Conservation (phyloP, 768 basidiomycete genomes). For the Mycena rebaudengoi region DNA sequence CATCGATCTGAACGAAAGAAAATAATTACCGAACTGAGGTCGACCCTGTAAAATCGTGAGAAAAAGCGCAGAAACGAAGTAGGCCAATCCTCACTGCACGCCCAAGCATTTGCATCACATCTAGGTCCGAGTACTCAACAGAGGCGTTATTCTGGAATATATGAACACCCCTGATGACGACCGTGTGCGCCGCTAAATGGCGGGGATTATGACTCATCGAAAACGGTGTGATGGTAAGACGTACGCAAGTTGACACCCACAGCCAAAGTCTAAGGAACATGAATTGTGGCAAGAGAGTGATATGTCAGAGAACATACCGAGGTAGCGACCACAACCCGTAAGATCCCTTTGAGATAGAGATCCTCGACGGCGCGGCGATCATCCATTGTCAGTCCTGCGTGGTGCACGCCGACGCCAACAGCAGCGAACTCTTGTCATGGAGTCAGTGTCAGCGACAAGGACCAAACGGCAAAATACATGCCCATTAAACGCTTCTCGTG, state of each 20-base stretch:
- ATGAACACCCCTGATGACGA: slow-evolving; percentile 92
- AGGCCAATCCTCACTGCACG: slow-evolving; percentile 69
- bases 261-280: slow-evolving; percentile 79
- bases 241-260: slow-evolving; percentile 95
- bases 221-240: slow-evolving; percentile 32
- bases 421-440: slow-evolving; percentile 61
- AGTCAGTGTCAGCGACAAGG: not conserved
- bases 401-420: slow-evolving; percentile 88
- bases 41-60: slow-evolving; percentile 62
- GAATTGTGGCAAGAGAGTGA: not conserved
- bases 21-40: slow-evolving; percentile 83
- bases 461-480: slow-evolving; percentile 36
- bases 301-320: slow-evolving; percentile 62
- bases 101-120: slow-evolving; percentile 96
- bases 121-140: slow-evolving; percentile 90
- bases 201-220: not conserved
- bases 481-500: slow-evolving; percentile 74
- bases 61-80: not conserved
- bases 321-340: slow-evolving; percentile 81
- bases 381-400: slow-evolving; percentile 81
- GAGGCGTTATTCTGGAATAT: slow-evolving; percentile 74
- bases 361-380: slow-evolving; percentile 82
- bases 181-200: slow-evolving; percentile 84
- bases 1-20: not conserved
- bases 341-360: slow-evolving; percentile 67